These are phyloP conservation scores for Inga oerstediana DNA, from an alignment of 306 rosid genomes.

Conservation along the genomic window DNA sequence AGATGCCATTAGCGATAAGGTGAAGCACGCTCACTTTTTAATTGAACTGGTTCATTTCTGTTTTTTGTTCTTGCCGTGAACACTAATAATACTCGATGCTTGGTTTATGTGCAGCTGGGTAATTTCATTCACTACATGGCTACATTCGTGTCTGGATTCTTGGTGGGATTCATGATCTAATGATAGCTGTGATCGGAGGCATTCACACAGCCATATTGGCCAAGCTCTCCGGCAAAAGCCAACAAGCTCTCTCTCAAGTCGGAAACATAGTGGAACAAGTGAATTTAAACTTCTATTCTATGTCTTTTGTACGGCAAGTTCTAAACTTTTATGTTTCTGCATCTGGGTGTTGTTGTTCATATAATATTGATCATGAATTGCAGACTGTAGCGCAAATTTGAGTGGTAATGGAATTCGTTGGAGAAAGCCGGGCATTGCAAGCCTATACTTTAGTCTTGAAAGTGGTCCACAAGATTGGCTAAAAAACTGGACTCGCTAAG, in stretches of 20 bases:
- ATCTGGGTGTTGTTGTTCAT: constrained; percentile 39
- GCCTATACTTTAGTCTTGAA: constrained; percentile 76
- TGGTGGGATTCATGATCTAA: constrained; percentile 97
- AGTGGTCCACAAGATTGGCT: constrained; percentile 79
- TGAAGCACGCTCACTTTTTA: constrained; percentile 26
- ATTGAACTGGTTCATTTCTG: neutral
- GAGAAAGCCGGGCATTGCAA: constrained; percentile 75
- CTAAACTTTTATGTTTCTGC: constrained; percentile 19
- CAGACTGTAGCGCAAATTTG: constrained; percentile 95
- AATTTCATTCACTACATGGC: constrained; percentile 98
- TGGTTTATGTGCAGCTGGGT: constrained; percentile 74
- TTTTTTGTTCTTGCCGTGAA: neutral
- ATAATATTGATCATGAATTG: constrained; percentile 15
- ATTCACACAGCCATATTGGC: constrained; percentile 81
- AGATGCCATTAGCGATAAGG: constrained; percentile 99
- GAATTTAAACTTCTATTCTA: neutral
- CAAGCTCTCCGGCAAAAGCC: constrained; percentile 87
- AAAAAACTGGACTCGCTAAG: constrained; percentile 86
- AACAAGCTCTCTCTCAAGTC: constrained; percentile 88
- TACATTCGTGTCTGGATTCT: constrained; percentile 92
- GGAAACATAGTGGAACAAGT: constrained; percentile 97
- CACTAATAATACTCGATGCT: neutral
- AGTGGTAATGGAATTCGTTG: constrained; percentile 81
- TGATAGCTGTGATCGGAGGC: constrained; percentile 90
- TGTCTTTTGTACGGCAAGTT: neutral